Evolutionary conservation across 2,329 filamentous ascomycete species (phyloP).

Genomic region (Truncatella angustata): DNA sequence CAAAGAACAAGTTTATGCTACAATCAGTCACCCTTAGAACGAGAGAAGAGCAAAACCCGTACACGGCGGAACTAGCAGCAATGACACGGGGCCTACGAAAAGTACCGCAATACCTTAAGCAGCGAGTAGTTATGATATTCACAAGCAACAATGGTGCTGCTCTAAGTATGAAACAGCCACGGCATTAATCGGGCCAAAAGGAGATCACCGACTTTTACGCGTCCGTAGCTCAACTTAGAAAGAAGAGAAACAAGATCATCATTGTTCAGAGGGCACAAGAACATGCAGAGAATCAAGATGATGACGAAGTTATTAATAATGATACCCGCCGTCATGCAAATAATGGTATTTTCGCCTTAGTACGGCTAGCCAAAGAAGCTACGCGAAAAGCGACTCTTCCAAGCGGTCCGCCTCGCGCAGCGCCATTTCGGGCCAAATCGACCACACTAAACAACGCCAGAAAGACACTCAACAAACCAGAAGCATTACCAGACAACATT

Average conservation of each 20-base stretch:
- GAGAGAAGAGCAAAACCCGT: constrained; percentile 9
- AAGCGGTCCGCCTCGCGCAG: background rate
- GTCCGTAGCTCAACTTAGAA: background rate
- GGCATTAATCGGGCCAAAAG: constrained; percentile 4
- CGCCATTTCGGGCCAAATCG: constrained; percentile 7
- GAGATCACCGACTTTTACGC: background rate
- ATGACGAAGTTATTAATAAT: background rate
- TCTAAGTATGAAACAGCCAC: background rate
- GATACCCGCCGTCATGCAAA: background rate
- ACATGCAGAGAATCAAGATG: constrained; percentile 3
- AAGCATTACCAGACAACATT: background rate
- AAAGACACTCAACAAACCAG: background rate
- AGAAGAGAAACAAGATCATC: constrained; percentile 4
- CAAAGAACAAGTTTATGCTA: background rate
- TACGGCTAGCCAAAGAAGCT: background rate
- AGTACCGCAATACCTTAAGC: constrained; percentile 21
- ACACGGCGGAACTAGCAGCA: constrained; percentile 8
- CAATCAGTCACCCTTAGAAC: background rate
- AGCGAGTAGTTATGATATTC: background rate
- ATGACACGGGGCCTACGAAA: constrained; percentile 21
- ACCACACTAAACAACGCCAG: constrained; percentile 3
- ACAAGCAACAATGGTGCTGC: constrained; percentile 9
- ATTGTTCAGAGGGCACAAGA: constrained; percentile 2
- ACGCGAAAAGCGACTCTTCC: background rate
- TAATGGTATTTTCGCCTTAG: background rate